A percentile compares a stretch with the other conserved stretches of the same genome.
phyloP scores from a whole-genome alignment of 495 filamentous ascomycete genomes.

The Parathielavia hyrcaniae region DNA sequence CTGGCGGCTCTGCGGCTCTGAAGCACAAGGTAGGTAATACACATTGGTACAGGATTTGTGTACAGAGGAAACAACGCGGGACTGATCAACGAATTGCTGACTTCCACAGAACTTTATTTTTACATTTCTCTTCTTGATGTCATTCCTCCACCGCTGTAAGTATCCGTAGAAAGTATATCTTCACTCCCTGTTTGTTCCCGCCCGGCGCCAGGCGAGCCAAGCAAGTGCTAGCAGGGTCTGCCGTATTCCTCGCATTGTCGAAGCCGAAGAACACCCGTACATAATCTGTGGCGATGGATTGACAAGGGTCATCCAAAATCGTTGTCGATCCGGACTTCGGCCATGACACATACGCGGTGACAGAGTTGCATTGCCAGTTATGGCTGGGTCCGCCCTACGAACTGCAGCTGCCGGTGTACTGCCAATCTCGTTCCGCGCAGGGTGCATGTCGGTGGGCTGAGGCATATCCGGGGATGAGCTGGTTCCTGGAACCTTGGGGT shows the following conservation, averaged over 20 bases:
- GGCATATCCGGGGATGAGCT: constrained; percentile 6
- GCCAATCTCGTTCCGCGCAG: constrained; percentile 6
- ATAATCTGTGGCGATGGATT: not conserved
- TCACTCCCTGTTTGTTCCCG: not conserved
- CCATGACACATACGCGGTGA: constrained; percentile 3
- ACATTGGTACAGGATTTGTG: not conserved
- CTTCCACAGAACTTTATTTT: not conserved
- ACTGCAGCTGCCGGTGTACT: constrained; percentile 7
- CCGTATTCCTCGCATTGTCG: constrained; percentile 19
- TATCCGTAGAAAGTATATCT: too few species aligned
- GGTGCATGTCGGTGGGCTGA: constrained; percentile 5
- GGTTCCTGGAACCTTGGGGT: not conserved
- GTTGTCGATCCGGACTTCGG: constrained; percentile 9
- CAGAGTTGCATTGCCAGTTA: constrained; percentile 22
- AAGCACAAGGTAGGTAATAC: not conserved
- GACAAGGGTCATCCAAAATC: constrained; percentile 13
- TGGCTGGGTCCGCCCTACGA: constrained; percentile 21
- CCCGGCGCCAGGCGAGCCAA: not conserved
- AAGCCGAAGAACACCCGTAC: not conserved
- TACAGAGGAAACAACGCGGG: constrained; percentile 2
- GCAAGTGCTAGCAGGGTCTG: constrained; percentile 10
- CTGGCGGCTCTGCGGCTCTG: not conserved
- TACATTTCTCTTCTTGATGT: constrained; percentile 1
- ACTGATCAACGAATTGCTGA: not conserved
- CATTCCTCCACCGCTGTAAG: too few species aligned